phyloP scores from a whole-genome alignment of 106 monocot species.

The Ottelia alismoides region DNA sequence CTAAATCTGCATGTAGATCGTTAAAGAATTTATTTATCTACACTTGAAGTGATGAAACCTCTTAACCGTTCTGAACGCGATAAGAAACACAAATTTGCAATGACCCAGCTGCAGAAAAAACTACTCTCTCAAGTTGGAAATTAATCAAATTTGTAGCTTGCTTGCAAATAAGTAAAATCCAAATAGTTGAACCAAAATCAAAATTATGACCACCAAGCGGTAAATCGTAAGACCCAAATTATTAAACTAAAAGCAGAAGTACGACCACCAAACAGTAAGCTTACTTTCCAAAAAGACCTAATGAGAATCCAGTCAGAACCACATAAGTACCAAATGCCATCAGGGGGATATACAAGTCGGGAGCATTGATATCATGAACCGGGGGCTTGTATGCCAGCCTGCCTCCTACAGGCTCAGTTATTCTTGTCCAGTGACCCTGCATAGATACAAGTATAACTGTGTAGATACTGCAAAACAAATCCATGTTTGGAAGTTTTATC shows the following conservation, averaged over 20 bases:
- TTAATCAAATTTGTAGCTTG: neutral
- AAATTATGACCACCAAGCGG: too few species aligned
- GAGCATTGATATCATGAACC: constrained; percentile 26
- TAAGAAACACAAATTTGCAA: too few species aligned
- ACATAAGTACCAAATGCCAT: constrained; percentile 32
- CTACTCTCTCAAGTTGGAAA: neutral
- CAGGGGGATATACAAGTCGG: constrained; percentile 25
- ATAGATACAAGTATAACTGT: neutral
- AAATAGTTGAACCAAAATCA: neutral
- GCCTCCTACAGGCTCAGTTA: constrained; percentile 28
- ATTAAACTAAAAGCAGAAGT: neutral
- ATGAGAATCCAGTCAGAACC: constrained; percentile 19
- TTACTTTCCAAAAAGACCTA: constrained; percentile 20
- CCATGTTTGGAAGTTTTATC: neutral
- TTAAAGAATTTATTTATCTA: neutral
- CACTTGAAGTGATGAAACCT: too few species aligned
- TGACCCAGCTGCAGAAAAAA: too few species aligned
- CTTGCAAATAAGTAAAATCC: too few species aligned
- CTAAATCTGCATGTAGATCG: constrained; percentile 6
- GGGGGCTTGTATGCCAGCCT: constrained; percentile 28
- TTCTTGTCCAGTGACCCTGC: constrained; percentile 34
- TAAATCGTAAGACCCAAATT: neutral
- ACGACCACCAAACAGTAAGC: neutral
- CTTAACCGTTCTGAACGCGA: too few species aligned
- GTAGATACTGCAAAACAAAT: neutral